Conservation (phyloP, 352 stramenopile genomes). For the Thalassiosira hispida region DNA sequence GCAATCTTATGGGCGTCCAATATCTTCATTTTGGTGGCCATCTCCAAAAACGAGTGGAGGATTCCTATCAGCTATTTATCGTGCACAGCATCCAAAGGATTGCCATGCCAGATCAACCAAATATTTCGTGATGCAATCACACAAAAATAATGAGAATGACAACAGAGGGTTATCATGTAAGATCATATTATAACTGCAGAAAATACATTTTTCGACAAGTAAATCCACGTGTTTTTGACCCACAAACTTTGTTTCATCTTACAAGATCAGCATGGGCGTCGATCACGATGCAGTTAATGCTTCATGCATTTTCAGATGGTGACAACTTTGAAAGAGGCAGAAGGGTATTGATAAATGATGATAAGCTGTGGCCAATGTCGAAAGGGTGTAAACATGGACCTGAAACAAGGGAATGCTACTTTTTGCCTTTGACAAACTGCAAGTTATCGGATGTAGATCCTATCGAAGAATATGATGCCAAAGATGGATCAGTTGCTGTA, state of each 20-base stretch:
- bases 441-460: conserved; percentile 39
- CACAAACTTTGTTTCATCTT: no score
- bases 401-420: conserved; percentile 56
- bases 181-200: no score
- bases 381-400: conserved; percentile 43
- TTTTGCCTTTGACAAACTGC: conserved; percentile 43
- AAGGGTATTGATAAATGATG: conserved; percentile 44
- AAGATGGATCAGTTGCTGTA: no score
- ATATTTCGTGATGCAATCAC: conserved; percentile 41
- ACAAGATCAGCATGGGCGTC: conserved; percentile 45
- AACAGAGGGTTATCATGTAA: conserved; percentile 25
- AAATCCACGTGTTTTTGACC: no score
- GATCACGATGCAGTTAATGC: conserved; percentile 17
- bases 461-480: not conserved
- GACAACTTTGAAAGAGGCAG: conserved; percentile 20
- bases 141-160: conserved; percentile 25
- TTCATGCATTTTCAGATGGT: conserved; percentile 51
- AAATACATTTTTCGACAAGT: no score
- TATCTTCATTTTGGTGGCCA: conserved; percentile 45
- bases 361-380: conserved; percentile 45
- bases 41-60: conserved; percentile 19
- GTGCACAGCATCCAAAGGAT: conserved; percentile 30
- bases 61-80: conserved; percentile 25
- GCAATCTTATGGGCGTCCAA: no score
- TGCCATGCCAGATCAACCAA: conserved; percentile 35